phyloP scores from a whole-genome alignment of 2,329 filamentous ascomycete genomes.

The Talaromyces sp. region DNA sequence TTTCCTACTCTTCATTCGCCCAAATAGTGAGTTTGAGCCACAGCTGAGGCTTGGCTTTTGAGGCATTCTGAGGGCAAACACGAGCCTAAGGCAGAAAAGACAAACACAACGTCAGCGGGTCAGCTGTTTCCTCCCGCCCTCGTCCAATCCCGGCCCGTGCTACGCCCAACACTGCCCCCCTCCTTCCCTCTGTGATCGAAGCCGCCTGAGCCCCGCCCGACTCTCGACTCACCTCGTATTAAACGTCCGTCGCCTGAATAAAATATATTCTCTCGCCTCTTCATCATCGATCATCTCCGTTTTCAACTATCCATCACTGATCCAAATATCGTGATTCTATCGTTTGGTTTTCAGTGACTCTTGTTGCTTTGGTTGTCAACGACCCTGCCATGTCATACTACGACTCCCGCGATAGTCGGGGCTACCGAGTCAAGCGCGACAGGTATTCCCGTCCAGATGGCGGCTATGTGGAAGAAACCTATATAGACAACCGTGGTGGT shows the following conservation, averaged over 20 bases:
- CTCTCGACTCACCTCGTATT: neutral
- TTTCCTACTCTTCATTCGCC: neutral
- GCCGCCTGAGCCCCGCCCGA: conserved; percentile 4
- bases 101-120: conserved; percentile 5
- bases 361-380: conserved; percentile 9
- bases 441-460: conserved; percentile 28
- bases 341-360: conserved; percentile 17
- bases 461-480: conserved; percentile 29
- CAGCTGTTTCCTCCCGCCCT: conserved; percentile 1
- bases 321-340: conserved; percentile 15
- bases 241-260: conserved; percentile 10
- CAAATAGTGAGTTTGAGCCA: neutral
- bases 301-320: conserved; percentile 6
- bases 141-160: conserved; percentile 5
- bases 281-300: neutral
- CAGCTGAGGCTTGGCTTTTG: conserved; percentile 12
- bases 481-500: conserved; percentile 25
- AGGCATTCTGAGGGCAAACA: neutral
- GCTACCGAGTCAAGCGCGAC: conserved; percentile 30
- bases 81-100: conserved; percentile 5
- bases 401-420: conserved; percentile 29
- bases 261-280: conserved; percentile 13
- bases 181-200: neutral
- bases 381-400: conserved; percentile 36
- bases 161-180: conserved; percentile 7